Percentiles rank a stretch among this genome's conserved stretches.
Conservation (phyloP, 345 rosid species). For the Fremontodendron californicum region DNA sequence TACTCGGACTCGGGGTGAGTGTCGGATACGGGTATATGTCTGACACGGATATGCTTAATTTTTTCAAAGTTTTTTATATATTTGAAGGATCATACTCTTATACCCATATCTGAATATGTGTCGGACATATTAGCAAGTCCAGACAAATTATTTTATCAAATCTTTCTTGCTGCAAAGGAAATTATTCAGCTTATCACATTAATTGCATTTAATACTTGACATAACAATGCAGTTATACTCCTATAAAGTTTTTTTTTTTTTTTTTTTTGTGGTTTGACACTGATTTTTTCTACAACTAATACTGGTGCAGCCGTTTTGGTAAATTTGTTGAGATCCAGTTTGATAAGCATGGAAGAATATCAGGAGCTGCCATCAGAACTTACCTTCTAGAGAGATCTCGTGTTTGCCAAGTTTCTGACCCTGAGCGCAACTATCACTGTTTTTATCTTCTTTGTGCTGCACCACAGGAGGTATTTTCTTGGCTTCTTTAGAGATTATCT, state of each 20-base stretch:
- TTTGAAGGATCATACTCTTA: too few relatives aligned
- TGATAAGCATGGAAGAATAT: slow-evolving; percentile 93
- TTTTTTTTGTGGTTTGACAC: slow-evolving; percentile 20
- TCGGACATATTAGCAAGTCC: too few relatives aligned
- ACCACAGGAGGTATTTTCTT: slow-evolving; percentile 78
- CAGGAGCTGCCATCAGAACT: slow-evolving; percentile 96
- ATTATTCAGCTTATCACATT: too few relatives aligned
- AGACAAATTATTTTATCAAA: too few relatives aligned
- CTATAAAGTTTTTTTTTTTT: too few relatives aligned
- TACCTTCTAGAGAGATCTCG: slow-evolving; percentile 95
- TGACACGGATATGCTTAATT: too few relatives aligned
- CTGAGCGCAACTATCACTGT: slow-evolving; percentile 93
- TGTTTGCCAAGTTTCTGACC: slow-evolving; percentile 86
- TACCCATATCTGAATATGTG: too few relatives aligned
- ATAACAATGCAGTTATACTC: too few relatives aligned
- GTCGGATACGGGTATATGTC: too few relatives aligned
- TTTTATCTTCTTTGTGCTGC: slow-evolving; percentile 96
- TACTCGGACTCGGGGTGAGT: too few relatives aligned
- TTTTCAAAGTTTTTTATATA: too few relatives aligned
- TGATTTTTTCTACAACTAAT: slow-evolving; percentile 27
- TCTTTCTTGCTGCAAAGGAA: too few relatives aligned
- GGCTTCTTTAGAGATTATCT: slow-evolving; percentile 4
- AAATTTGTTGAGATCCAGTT: slow-evolving; percentile 97
- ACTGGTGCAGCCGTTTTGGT: slow-evolving; percentile 82
- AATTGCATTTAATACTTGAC: background rate